Evolutionary conservation across 2,329 filamentous ascomycete species (phyloP).

Genomic region (Neonectria neomacrospora): DNA sequence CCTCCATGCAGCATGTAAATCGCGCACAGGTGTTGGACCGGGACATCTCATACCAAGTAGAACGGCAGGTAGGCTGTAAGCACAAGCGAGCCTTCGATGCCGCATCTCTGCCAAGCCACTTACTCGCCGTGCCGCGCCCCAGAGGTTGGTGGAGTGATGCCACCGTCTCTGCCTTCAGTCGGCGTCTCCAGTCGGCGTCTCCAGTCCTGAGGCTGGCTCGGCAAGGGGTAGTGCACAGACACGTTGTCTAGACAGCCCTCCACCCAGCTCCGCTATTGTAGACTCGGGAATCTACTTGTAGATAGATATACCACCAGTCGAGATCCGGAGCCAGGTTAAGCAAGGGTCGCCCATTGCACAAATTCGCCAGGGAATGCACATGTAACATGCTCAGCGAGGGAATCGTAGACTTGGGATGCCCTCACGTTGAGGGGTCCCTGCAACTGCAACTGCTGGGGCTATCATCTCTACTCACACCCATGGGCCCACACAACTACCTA

Average conservation of each 20-base stretch:
- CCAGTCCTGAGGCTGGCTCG: background rate
- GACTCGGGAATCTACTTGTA: constrained; percentile 6
- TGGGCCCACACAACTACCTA: constrained; percentile 23
- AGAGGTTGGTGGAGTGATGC: constrained; percentile 1
- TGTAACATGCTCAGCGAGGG: background rate
- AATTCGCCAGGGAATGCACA: constrained; percentile 10
- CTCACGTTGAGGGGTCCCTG: constrained; percentile 6
- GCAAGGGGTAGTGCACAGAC: background rate
- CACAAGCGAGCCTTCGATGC: constrained; percentile 17
- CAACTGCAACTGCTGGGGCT: constrained; percentile 15
- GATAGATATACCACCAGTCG: constrained; percentile 12
- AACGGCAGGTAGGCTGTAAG: constrained; percentile 7
- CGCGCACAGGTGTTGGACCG: constrained; percentile 18
- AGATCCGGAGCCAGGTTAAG: constrained; percentile 4
- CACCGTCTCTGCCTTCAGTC: background rate
- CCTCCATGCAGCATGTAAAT: constrained; percentile 24
- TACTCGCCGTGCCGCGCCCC: background rate
- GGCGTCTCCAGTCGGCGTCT: constrained; percentile 6
- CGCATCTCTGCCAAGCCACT: constrained; percentile 13
- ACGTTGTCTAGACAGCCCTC: constrained; percentile 10
- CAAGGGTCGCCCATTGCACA: background rate
- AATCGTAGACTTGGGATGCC: background rate
- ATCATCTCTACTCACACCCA: constrained; percentile 18
- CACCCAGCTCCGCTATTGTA: constrained; percentile 18
- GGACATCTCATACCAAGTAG: constrained; percentile 5